Percentiles rank a stretch among this genome's conserved stretches.
Conservation (phyloP, 2,329 filamentous ascomycete genomes). For the Exutisphaerella laricina region DNA sequence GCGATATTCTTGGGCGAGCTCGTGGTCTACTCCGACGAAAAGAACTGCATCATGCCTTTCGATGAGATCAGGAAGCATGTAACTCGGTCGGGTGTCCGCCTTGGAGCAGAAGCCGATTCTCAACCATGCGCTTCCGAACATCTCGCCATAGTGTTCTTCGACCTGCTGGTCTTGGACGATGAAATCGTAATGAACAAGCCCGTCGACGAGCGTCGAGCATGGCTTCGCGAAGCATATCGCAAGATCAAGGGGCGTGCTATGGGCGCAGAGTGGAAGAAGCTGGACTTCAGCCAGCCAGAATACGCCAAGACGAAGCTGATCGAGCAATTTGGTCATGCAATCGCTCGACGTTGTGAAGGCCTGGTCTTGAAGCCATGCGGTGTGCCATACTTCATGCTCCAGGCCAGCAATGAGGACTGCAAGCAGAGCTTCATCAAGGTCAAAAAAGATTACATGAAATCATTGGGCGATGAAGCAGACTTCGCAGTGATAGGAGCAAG, state of each 20-base stretch:
- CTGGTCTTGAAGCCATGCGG: conserved; percentile 72
- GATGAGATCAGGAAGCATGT: conserved; percentile 79
- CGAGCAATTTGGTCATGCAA: conserved; percentile 61
- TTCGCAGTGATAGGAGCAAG: conserved; percentile 73
- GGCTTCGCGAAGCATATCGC: conserved; percentile 53
- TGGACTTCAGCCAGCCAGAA: conserved; percentile 56
- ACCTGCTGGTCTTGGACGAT: conserved; percentile 54
- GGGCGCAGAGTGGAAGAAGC: conserved; percentile 59
- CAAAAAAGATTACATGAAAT: conserved; percentile 77
- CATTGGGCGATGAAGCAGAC: conserved; percentile 76
- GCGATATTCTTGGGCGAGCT: conserved; percentile 84
- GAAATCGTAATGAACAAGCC: conserved; percentile 47
- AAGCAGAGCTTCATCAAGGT: conserved; percentile 60
- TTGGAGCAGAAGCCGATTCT: conserved; percentile 65
- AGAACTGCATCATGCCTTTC: conserved; percentile 64
- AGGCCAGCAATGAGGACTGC: conserved; percentile 15
- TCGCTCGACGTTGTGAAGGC: conserved; percentile 66
- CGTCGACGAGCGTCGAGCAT: conserved; percentile 55
- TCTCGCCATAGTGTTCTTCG: conserved; percentile 57
- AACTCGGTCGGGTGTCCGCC: conserved; percentile 61
- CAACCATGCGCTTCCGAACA: conserved; percentile 52
- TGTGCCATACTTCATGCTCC: conserved; percentile 62
- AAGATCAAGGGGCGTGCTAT: conserved; percentile 58
- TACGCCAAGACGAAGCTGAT: conserved; percentile 53
- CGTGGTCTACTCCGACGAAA: conserved; percentile 66